Evolutionary conservation across 495 filamentous ascomycete species (phyloP).

Genomic region (Lasiosphaeriaceae sp.): DNA sequence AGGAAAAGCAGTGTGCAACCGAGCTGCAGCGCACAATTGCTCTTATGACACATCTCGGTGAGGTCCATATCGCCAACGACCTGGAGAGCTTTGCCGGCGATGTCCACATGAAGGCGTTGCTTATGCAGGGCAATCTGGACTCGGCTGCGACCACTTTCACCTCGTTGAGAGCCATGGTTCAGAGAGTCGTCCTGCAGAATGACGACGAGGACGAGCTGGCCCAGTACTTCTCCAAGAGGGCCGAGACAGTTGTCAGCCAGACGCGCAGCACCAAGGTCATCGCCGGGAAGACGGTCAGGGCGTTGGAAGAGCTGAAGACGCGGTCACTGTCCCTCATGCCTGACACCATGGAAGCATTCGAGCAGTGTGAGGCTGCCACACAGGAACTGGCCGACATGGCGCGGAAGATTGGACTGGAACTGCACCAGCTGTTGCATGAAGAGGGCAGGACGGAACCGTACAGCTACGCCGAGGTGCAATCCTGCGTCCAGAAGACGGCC

Average conservation of each 20-base stretch:
- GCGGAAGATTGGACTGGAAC: slow-evolving; percentile 60
- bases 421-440: slow-evolving; percentile 63
- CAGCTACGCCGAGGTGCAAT: slow-evolving; percentile 61
- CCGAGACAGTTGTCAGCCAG: slow-evolving; percentile 67
- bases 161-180: slow-evolving; percentile 59
- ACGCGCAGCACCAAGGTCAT: slow-evolving; percentile 82
- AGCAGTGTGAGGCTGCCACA: slow-evolving; percentile 58
- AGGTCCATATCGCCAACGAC: slow-evolving; percentile 69
- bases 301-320: slow-evolving; percentile 72
- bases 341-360: slow-evolving; percentile 48
- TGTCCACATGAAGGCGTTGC: slow-evolving; percentile 63
- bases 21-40: slow-evolving; percentile 82
- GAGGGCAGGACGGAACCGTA: slow-evolving; percentile 68
- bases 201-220: slow-evolving; percentile 59
- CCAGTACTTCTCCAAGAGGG: slow-evolving; percentile 63
- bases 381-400: slow-evolving; percentile 64
- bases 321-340: slow-evolving; percentile 70
- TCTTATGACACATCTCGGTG: slow-evolving; percentile 77
- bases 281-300: slow-evolving; percentile 69
- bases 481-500: slow-evolving; percentile 56
- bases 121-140: slow-evolving; percentile 80
- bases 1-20: slow-evolving; percentile 70
- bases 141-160: slow-evolving; percentile 66
- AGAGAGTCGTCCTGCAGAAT: slow-evolving; percentile 52
- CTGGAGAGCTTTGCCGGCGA: slow-evolving; percentile 78